phyloP scores from a whole-genome alignment of 306 rosid species.

The Carpinus viminea region DNA sequence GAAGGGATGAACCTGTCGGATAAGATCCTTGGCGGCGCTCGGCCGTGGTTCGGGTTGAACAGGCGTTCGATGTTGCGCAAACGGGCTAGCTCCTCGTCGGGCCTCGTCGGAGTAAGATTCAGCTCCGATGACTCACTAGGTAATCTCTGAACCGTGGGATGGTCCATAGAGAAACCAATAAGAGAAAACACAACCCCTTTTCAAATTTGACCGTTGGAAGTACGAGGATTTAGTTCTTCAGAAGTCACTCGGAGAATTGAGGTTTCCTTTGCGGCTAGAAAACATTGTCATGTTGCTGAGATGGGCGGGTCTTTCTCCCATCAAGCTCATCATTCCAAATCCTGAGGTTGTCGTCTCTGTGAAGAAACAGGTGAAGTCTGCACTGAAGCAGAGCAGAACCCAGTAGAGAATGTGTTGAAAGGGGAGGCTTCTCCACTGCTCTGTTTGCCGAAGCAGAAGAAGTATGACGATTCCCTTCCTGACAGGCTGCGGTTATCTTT shows the following conservation, averaged over 20 bases:
- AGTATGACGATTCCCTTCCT: background rate
- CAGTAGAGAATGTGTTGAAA: no score
- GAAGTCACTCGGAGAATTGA: background rate
- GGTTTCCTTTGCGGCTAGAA: background rate
- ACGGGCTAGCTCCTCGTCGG: slow-evolving; percentile 49
- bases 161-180: slow-evolving; percentile 39
- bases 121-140: slow-evolving; percentile 36
- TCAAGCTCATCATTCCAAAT: background rate
- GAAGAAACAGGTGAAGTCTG: no score
- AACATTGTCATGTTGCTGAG: background rate
- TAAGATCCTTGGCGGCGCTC: slow-evolving; percentile 79
- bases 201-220: background rate
- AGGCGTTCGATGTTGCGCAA: slow-evolving; percentile 69
- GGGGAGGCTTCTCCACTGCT: no score
- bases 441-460: no score
- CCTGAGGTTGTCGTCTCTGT: no score
- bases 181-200: background rate
- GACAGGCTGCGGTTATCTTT: slow-evolving; percentile 32
- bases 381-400: no score
- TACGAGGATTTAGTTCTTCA: background rate
- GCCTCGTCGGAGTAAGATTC: slow-evolving; percentile 39
- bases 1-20: slow-evolving; percentile 91
- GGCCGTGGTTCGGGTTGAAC: slow-evolving; percentile 65
- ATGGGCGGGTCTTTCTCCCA: background rate
- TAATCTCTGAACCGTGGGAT: slow-evolving; percentile 37